Evolutionary conservation across 371 early-diverging fungal genomes (phyloP), one percentile per base, ranked within the genome.

Genomic region (Syncephalastrum monosporum): DNA sequence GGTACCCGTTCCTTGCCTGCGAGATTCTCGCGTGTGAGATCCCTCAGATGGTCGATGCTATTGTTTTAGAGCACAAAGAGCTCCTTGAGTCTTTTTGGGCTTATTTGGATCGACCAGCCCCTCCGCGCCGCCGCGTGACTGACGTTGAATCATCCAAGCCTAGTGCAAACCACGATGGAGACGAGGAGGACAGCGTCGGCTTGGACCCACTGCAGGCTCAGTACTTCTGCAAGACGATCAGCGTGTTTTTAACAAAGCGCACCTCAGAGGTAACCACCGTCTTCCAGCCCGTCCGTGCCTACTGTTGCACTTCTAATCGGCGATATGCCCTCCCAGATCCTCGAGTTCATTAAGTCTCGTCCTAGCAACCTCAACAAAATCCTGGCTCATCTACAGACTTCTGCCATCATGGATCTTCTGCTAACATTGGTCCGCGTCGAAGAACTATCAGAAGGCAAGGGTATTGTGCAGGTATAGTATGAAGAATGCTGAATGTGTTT

Each of bases 361-460:
- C 82, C 77, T 27, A 73, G 77, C 19, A 82, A 88, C 5, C 73
- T 78, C 21, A 53, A 67, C 14, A 75, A 72, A 47, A 77, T 96
- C 29, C 67, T 96, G 27, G 73, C 72, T 42, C 96, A 97, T 70
- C 79, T 97, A 63, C 88, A 87, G 21, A 88, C 86, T 47, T 86
- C 93, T 23, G 85, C 94, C 3, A 88, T 96, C 45, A 91, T 93
- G 69, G 98, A 96, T 67, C 71, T 97, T 21, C 65, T 96, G 44
- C 81, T 97, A 47, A 96, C 94, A 53, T 75, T 97, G 14, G 91
- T 96, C 55, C 91, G 92, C 59, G 71, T 94, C 55, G 95, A 94
- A 59, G 97, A 96, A 64, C 68, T 92, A 17, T 83, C 91, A 10
- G 91, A 93, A 56, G 96, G 90, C 16, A 83, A 77, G 53, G 91